Conservation (phyloP, 2,329 filamentous ascomycete species). For the Phyllosticta paracitricarpa region DNA sequence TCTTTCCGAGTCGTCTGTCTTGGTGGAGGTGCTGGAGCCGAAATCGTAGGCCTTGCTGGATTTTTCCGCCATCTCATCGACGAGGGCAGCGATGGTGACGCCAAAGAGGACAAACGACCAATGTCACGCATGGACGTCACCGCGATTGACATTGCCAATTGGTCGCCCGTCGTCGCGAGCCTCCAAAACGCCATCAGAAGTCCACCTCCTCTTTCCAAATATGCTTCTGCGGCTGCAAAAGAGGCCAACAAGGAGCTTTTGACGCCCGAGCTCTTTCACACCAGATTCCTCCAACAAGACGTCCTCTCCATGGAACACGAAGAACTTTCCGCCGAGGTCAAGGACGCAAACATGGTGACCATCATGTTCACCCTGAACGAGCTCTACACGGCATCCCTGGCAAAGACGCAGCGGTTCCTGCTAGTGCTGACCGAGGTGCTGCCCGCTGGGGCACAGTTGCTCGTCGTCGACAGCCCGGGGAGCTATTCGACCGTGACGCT, state of each 20-base stretch:
- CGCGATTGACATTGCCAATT: constrained; percentile 76
- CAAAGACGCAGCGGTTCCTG: constrained; percentile 67
- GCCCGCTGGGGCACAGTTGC: constrained; percentile 53
- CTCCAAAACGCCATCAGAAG: constrained; percentile 49
- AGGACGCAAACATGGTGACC: constrained; percentile 50
- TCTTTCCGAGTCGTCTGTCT: constrained; percentile 44
- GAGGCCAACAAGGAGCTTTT: constrained; percentile 32
- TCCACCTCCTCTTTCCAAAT: constrained; percentile 36
- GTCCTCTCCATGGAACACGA: constrained; percentile 34
- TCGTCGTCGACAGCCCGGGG: constrained; percentile 87
- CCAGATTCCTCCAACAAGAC: constrained; percentile 33
- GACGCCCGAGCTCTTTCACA: constrained; percentile 30
- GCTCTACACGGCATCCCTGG: constrained; percentile 69
- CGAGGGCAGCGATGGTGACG: neutral
- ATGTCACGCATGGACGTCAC: constrained; percentile 36
- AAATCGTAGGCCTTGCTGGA: constrained; percentile 54
- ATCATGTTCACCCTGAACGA: constrained; percentile 94
- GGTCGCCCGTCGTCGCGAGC: constrained; percentile 52
- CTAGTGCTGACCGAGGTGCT: constrained; percentile 54
- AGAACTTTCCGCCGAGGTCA: constrained; percentile 24
- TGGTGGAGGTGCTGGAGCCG: constrained; percentile 56
- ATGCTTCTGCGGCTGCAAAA: constrained; percentile 37
- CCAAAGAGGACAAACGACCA: neutral
- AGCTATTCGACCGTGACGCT: constrained; percentile 79
- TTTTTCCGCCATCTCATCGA: constrained; percentile 24